These are phyloP conservation scores for Phaeosphaeriaceae sp. DNA, from an alignment of 2,329 filamentous ascomycete genomes.

Conservation along the genomic window DNA sequence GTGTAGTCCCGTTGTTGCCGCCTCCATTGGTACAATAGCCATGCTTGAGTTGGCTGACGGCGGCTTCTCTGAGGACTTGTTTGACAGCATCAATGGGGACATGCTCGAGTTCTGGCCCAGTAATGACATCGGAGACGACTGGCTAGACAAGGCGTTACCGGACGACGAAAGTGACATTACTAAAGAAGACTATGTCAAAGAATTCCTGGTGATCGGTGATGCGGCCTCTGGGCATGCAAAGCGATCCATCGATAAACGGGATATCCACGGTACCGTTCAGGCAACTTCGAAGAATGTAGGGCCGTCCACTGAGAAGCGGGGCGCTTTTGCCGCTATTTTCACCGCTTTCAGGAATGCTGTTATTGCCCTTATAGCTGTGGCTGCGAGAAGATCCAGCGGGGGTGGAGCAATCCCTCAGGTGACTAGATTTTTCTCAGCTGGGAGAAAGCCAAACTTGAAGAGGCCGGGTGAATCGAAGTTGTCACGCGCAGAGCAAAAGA, in stretches of 20 bases:
- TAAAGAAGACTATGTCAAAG: slow-evolving; percentile 10
- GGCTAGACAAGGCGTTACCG: slow-evolving; percentile 6
- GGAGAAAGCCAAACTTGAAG: slow-evolving; percentile 8
- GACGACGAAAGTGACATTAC: slow-evolving; percentile 8
- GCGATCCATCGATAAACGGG: slow-evolving; percentile 6
- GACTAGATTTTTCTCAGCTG: slow-evolving; percentile 10
- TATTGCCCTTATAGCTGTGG: slow-evolving; percentile 1
- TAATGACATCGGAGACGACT: slow-evolving; percentile 10
- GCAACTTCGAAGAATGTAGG: neutral
- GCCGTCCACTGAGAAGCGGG: slow-evolving; percentile 3
- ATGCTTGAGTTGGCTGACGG: slow-evolving; percentile 15
- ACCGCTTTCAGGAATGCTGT: slow-evolving; percentile 1
- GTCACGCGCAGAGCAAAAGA: slow-evolving; percentile 6
- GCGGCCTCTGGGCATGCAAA: slow-evolving; percentile 7
- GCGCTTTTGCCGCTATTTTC: slow-evolving; percentile 2
- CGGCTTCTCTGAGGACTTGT: slow-evolving; percentile 11
- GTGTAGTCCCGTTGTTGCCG: slow-evolving; percentile 11
- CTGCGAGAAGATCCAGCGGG: neutral
- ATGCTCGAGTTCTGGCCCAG: slow-evolving; percentile 13
- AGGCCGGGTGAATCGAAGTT: slow-evolving; percentile 11
- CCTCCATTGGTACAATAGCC: slow-evolving; percentile 11
- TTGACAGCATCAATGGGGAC: slow-evolving; percentile 11
- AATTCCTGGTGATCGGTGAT: slow-evolving; percentile 8
- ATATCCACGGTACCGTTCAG: neutral
- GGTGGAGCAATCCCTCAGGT: slow-evolving; percentile 2